Percentiles rank a stretch among this genome's conserved stretches.
These are phyloP conservation scores for Alternaria sp. DNA, from an alignment of 2,329 filamentous ascomycete genomes.

Conservation along the genomic window DNA sequence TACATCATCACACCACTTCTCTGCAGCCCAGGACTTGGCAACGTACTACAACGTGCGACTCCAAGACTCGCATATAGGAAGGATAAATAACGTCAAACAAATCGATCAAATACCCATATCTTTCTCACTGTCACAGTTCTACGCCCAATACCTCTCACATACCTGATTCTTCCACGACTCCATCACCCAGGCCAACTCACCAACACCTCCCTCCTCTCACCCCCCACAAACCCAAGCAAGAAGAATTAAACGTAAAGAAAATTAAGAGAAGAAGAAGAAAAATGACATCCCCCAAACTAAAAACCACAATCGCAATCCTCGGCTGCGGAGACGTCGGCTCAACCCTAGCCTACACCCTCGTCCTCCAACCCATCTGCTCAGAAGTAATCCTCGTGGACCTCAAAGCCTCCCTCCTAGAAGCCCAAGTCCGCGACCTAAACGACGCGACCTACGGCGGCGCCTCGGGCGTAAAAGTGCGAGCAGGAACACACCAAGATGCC, in stretches of 20 bases:
- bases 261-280: not conserved
- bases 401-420: constrained; percentile 57
- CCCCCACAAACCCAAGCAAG: too few species aligned
- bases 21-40: constrained; percentile 33
- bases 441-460: constrained; percentile 60
- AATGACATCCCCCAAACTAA: constrained; percentile 42
- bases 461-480: constrained; percentile 56
- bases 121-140: not conserved
- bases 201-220: not conserved
- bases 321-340: constrained; percentile 62
- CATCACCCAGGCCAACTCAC: not conserved
- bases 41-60: constrained; percentile 11
- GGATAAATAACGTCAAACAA: constrained; percentile 15
- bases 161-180: not conserved
- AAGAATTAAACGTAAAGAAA: not conserved
- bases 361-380: constrained; percentile 59
- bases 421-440: constrained; percentile 62
- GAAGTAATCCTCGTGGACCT: constrained; percentile 65
- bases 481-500: constrained; percentile 59
- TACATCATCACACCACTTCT: constrained; percentile 32
- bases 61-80: not conserved
- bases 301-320: constrained; percentile 59
- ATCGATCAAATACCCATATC: not conserved
- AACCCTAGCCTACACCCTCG: constrained; percentile 61
- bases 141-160: not conserved